These are phyloP conservation scores for Beauveria rudraprayagi DNA, from an alignment of 2,329 filamentous ascomycete species.

Conservation along the genomic window DNA sequence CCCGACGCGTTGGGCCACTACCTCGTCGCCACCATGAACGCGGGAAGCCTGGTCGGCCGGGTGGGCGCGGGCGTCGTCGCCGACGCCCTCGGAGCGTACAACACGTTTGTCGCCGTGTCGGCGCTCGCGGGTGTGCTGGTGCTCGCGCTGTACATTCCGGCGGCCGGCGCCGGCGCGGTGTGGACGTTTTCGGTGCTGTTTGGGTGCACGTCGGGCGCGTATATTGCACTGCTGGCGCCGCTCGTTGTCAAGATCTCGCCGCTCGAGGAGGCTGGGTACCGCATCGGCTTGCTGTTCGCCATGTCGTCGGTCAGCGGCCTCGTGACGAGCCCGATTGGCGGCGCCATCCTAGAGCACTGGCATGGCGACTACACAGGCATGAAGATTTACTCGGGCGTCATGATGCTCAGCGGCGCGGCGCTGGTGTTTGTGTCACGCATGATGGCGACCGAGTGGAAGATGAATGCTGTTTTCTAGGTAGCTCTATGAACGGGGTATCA, in stretches of 20 bases:
- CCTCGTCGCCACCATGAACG: constrained; percentile 31
- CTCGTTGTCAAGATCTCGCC: constrained; percentile 45
- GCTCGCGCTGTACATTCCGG: constrained; percentile 37
- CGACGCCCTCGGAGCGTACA: constrained; percentile 31
- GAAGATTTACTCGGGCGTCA: constrained; percentile 22
- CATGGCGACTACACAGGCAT: constrained; percentile 18
- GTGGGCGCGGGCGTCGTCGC: constrained; percentile 24
- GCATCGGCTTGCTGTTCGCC: constrained; percentile 35
- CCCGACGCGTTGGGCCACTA: constrained; percentile 23
- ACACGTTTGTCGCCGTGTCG: constrained; percentile 38
- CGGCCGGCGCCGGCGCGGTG: constrained; percentile 19
- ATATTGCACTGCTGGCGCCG: constrained; percentile 30
- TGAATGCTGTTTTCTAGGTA: constrained; percentile 15
- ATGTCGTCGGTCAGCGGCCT: constrained; percentile 44
- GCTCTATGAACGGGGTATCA: constrained; percentile 14
- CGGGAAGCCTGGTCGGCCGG: constrained; percentile 30
- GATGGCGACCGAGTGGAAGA: constrained; percentile 15
- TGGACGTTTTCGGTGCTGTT: constrained; percentile 34
- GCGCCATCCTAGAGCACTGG: constrained; percentile 24
- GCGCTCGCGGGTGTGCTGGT: constrained; percentile 30
- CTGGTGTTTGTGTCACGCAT: constrained; percentile 16
- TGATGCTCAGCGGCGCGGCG: constrained; percentile 18
- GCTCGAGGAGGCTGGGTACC: constrained; percentile 41
- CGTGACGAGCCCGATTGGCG: constrained; percentile 44
- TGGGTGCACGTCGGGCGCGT: constrained; percentile 35